Evolutionary conservation across 2,329 filamentous ascomycete species (phyloP).

Genomic region (Huntiella savannae): DNA sequence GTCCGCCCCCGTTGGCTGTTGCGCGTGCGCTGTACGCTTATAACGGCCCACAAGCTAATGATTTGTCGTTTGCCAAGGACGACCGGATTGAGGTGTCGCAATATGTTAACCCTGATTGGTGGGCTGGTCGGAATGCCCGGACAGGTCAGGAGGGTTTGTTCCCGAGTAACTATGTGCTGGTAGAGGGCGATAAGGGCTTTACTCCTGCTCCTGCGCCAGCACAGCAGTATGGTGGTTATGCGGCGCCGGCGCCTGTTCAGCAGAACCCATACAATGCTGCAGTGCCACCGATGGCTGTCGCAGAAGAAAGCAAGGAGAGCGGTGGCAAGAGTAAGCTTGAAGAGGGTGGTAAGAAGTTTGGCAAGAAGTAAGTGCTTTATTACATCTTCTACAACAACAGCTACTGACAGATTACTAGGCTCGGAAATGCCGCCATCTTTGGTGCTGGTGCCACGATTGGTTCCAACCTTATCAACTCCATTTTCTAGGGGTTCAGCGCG

Average conservation of each 20-base stretch:
- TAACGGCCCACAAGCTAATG: constrained; percentile 57
- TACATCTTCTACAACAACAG: background rate
- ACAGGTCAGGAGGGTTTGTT: constrained; percentile 83
- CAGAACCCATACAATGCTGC: constrained; percentile 45
- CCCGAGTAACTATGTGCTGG: constrained; percentile 65
- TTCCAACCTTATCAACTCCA: constrained; percentile 74
- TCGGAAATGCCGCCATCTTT: constrained; percentile 64
- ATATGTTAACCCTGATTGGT: constrained; percentile 96
- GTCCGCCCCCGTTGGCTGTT: constrained; percentile 45
- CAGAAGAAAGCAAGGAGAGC: constrained; percentile 31
- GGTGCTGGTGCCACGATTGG: constrained; percentile 85
- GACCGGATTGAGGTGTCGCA: constrained; percentile 67
- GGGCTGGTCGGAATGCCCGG: constrained; percentile 71
- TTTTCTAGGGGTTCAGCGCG: constrained; percentile 44
- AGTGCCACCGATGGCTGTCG: constrained; percentile 57
- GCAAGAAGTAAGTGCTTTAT: constrained; percentile 46
- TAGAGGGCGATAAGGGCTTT: constrained; percentile 43
- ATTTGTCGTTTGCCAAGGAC: constrained; percentile 62
- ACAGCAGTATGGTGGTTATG: constrained; percentile 16
- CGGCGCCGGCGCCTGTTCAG: constrained; percentile 8
- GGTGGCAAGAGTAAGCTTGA: constrained; percentile 39
- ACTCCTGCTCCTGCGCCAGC: constrained; percentile 18
- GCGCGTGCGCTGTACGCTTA: constrained; percentile 76
- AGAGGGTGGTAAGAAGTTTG: constrained; percentile 79
- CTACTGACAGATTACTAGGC: constrained; percentile 12